These are phyloP conservation scores for Trypanosoma vivax DNA, from an alignment of 208 protist genomes.

Conservation along the genomic window DNA sequence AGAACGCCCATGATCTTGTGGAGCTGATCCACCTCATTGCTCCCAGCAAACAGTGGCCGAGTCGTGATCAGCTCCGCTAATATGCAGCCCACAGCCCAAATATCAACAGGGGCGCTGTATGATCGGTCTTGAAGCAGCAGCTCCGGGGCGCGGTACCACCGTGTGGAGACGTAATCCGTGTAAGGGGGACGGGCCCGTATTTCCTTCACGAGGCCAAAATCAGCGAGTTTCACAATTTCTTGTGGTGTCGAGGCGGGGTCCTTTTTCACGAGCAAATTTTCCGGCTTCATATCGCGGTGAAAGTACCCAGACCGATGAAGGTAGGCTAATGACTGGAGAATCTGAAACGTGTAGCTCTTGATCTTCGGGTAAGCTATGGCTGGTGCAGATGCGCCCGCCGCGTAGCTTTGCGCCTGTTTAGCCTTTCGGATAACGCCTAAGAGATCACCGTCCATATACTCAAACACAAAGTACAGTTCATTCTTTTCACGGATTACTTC, in stretches of 20 bases:
- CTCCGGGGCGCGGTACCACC: constrained; percentile 99
- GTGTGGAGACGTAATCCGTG: constrained; percentile 96
- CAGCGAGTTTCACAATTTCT: constrained; percentile 93
- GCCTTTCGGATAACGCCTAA: constrained; percentile 93
- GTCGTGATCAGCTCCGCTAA: constrained; percentile 97
- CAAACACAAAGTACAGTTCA: constrained; percentile 96
- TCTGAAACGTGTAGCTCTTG: constrained; percentile 87
- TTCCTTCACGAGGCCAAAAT: constrained; percentile 84
- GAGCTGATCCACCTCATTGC: constrained; percentile 81
- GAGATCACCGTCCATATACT: constrained; percentile 96
- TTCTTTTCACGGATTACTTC: constrained; percentile 97
- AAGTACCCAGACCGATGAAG: constrained; percentile 96
- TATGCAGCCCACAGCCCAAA: constrained; percentile 96
- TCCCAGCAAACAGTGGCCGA: constrained; percentile 93
- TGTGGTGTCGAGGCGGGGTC: constrained; percentile 21
- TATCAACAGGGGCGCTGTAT: constrained; percentile 94
- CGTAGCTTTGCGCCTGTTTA: constrained; percentile 49
- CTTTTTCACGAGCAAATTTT: constrained; percentile 93
- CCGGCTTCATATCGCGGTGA: constrained; percentile 96
- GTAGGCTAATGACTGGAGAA: constrained; percentile 92
- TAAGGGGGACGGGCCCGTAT: constrained; percentile 57
- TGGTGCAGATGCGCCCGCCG: constrained; percentile 18
- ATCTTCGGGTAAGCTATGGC: constrained; percentile 83
- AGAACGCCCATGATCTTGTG: constrained; percentile 75
- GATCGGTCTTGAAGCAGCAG: constrained; percentile 92